A percentile compares a stretch with the other conserved stretches of the same genome.
Evolutionary conservation across 495 filamentous ascomycete species (phyloP).

Genomic region (Aspergillus heteromorphus): DNA sequence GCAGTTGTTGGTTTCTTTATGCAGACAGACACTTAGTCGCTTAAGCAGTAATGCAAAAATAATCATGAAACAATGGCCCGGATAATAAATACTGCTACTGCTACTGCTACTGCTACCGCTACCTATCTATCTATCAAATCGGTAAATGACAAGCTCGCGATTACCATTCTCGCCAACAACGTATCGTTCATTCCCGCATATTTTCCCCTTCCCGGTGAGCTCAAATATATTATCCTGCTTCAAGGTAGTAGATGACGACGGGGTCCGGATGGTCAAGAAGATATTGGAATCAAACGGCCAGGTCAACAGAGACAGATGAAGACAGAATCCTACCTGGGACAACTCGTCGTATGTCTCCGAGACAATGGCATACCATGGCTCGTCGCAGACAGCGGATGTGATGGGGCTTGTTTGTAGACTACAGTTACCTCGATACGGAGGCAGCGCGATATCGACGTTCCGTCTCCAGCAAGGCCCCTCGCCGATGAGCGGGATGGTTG

Average conservation of each 20-base stretch:
- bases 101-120: not conserved
- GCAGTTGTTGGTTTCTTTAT: no score
- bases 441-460: slow-evolving; percentile 38
- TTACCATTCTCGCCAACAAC: slow-evolving; percentile 53
- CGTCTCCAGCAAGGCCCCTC: slow-evolving; percentile 50
- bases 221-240: slow-evolving; percentile 44
- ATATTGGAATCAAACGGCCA: slow-evolving; percentile 23
- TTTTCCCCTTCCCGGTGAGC: slow-evolving; percentile 49
- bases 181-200: slow-evolving; percentile 60
- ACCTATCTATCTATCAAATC: slow-evolving; percentile 46
- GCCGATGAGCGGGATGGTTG: slow-evolving; percentile 50
- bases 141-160: slow-evolving; percentile 48
- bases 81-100: not conserved
- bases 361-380: slow-evolving; percentile 41
- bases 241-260: slow-evolving; percentile 32
- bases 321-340: slow-evolving; percentile 51
- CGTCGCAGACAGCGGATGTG: slow-evolving; percentile 15
- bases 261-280: slow-evolving; percentile 32
- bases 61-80: no score
- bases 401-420: slow-evolving; percentile 25
- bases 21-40: no score
- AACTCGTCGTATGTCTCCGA: slow-evolving; percentile 47
- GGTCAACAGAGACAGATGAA: slow-evolving; percentile 36
- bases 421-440: slow-evolving; percentile 33
- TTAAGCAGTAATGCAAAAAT: no score